These are phyloP conservation scores for Boletus edulis DNA, from an alignment of 768 basidiomycete genomes.

Conservation along the genomic window DNA sequence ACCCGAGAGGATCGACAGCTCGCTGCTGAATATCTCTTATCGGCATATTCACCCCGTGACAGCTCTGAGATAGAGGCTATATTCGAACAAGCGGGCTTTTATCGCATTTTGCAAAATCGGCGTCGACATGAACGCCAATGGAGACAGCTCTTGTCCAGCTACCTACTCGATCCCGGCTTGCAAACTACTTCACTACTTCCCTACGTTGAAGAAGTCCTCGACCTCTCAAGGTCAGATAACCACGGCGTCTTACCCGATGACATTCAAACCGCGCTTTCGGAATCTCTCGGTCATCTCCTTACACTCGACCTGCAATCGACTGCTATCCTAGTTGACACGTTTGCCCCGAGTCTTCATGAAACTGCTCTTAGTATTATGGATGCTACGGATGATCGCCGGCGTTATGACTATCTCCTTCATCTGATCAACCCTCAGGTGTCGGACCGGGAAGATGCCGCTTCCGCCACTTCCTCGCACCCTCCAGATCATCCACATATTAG, in stretches of 20 bases:
- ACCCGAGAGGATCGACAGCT: slow-evolving; percentile 94
- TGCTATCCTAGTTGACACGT: slow-evolving; percentile 68
- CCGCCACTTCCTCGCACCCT: slow-evolving; percentile 11
- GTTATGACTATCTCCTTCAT: slow-evolving; percentile 74
- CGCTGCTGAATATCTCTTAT: slow-evolving; percentile 91
- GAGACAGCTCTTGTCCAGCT: slow-evolving; percentile 70
- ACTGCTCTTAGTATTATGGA: slow-evolving; percentile 54
- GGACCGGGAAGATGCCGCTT: slow-evolving; percentile 37
- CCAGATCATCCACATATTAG: slow-evolving; percentile 47
- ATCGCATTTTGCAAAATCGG: slow-evolving; percentile 82
- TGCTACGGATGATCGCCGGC: slow-evolving; percentile 45
- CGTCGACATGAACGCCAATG: slow-evolving; percentile 75
- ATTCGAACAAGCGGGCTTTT: slow-evolving; percentile 86
- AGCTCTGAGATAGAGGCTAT: slow-evolving; percentile 60
- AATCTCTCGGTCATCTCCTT: slow-evolving; percentile 65
- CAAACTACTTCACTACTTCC: slow-evolving; percentile 58
- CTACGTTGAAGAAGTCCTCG: slow-evolving; percentile 63
- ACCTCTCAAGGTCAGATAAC: slow-evolving; percentile 42
- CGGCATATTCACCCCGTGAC: slow-evolving; percentile 84
- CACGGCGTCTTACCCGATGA: slow-evolving; percentile 55
- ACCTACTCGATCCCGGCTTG: slow-evolving; percentile 70
- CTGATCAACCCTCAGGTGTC: slow-evolving; percentile 54
- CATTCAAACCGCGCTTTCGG: slow-evolving; percentile 50
- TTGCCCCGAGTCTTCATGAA: slow-evolving; percentile 65
- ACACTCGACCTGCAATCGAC: slow-evolving; percentile 59